Evolutionary conservation across 2,329 filamentous ascomycete species (phyloP).

Genomic region (Colletotrichum incanum): DNA sequence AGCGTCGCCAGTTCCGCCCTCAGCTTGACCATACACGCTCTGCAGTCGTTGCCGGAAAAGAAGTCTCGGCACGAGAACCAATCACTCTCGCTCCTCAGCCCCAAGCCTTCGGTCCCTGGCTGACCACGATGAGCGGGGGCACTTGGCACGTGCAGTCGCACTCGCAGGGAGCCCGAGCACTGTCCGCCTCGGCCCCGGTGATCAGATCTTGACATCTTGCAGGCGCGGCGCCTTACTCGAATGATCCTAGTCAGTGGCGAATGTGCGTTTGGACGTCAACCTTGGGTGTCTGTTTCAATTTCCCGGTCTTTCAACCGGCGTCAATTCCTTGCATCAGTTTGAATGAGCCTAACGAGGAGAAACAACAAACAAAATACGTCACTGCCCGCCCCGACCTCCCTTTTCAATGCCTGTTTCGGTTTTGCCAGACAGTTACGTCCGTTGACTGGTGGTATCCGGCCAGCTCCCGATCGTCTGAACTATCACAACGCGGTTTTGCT

Average conservation of each 20-base stretch:
- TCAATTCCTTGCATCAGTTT: neutral
- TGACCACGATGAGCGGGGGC: neutral
- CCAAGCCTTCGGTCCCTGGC: constrained; percentile 18
- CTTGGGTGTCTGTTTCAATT: neutral
- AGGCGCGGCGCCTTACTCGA: constrained; percentile 13
- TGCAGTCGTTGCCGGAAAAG: neutral
- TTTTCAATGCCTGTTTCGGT: neutral
- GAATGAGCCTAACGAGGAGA: neutral
- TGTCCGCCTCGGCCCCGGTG: constrained; percentile 9
- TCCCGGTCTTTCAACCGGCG: constrained; percentile 18
- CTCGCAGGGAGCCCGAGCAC: constrained; percentile 18
- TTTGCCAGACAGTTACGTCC: constrained; percentile 3
- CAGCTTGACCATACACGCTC: neutral
- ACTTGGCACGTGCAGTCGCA: constrained; percentile 19
- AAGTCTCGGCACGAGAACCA: neutral
- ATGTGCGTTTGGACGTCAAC: constrained; percentile 12
- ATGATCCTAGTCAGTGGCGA: constrained; percentile 21
- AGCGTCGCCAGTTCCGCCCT: neutral
- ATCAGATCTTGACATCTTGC: constrained; percentile 14
- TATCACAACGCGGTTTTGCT: neutral
- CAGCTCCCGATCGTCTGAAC: constrained; percentile 10
- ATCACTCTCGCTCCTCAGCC: neutral
- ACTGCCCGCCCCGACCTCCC: neutral
- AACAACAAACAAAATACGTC: constrained; percentile 10
- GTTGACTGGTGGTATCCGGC: constrained; percentile 5